Evolutionary conservation across 2,329 filamentous ascomycete species (phyloP).

Genomic region (Diaporthe vaccinii): DNA sequence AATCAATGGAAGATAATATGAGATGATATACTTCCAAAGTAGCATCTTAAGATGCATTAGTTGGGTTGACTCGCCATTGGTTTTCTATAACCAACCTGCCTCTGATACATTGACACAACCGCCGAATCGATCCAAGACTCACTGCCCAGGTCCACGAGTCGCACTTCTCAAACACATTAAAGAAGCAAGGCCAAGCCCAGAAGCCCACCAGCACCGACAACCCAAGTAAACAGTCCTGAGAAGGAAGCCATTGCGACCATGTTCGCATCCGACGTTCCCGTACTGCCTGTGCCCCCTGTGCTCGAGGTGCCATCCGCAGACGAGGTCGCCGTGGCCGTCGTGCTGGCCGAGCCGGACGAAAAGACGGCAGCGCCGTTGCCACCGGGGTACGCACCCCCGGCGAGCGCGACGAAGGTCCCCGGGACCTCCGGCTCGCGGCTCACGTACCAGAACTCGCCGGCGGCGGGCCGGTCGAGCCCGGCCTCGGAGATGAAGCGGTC

Average conservation of each 20-base stretch:
- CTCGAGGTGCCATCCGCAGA: neutral
- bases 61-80: too few species aligned
- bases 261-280: neutral
- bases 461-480: conserved; percentile 9
- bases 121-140: neutral
- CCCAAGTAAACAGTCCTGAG: neutral
- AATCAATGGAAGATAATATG: too few species aligned
- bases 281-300: neutral
- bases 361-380: conserved; percentile 38
- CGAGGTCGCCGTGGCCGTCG: conserved; percentile 18
- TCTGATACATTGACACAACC: neutral
- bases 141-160: too few species aligned
- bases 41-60: too few species aligned
- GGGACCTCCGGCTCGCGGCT: conserved; percentile 30
- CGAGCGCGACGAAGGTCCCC: conserved; percentile 31
- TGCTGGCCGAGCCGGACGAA: neutral
- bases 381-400: conserved; percentile 30
- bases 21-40: too few species aligned
- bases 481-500: conserved; percentile 34
- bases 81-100: too few species aligned
- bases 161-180: neutral
- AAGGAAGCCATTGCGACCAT: neutral
- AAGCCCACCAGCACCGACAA: neutral
- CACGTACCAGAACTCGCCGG: conserved; percentile 38
- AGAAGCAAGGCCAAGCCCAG: neutral